Conservation (phyloP, 129 eudicot genomes). For the Helianthus tuberosus region DNA sequence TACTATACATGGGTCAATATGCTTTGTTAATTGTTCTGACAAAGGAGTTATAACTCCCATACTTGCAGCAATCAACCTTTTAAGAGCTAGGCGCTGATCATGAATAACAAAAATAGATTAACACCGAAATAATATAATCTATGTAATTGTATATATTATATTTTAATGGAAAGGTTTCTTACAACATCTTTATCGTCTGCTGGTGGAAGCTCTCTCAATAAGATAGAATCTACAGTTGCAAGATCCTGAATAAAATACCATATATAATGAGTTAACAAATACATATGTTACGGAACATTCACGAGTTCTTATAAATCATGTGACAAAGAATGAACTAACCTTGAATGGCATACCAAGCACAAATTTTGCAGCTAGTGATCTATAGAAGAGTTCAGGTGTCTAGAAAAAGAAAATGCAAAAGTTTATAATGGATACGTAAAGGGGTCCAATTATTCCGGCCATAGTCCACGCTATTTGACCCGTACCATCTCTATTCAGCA, state of each 20-base stretch:
- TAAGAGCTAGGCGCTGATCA: slow-evolving; percentile 85
- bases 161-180: slow-evolving; percentile 34
- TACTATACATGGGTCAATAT: too few species aligned
- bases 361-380: slow-evolving; percentile 89
- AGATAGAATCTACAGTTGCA: slow-evolving; percentile 94
- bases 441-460: too few species aligned
- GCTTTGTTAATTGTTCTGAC: slow-evolving; percentile 85
- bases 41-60: slow-evolving; percentile 96
- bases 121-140: background rate
- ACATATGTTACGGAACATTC: slow-evolving; percentile 7
- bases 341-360: slow-evolving; percentile 97
- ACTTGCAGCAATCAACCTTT: slow-evolving; percentile 83
- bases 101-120: slow-evolving; percentile 4
- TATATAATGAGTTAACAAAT: background rate
- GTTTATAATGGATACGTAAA: slow-evolving; percentile 7
- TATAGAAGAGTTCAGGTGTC: slow-evolving; percentile 92
- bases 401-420: slow-evolving; percentile 32
- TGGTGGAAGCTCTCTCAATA: slow-evolving; percentile 90
- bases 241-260: slow-evolving; percentile 63
- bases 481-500: too few species aligned
- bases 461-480: too few species aligned
- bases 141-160: background rate
- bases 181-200: slow-evolving; percentile 79
- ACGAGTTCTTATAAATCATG: background rate
- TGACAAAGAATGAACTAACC: slow-evolving; percentile 43